phyloP scores from a whole-genome alignment of 73 alveolate species.

The Diophrys appendiculata region DNA sequence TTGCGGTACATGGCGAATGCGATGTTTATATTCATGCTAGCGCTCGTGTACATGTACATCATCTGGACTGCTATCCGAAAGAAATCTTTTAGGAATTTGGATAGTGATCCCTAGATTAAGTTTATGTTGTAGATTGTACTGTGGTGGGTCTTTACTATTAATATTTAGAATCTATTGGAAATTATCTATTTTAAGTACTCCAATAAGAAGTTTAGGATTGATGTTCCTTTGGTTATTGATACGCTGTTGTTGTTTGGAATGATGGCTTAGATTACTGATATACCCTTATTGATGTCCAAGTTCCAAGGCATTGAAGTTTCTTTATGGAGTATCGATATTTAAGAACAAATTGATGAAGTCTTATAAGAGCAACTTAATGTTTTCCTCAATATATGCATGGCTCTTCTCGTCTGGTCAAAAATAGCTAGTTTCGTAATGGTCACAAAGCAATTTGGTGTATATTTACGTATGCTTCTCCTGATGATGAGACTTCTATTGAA shows the following conservation, averaged over 20 bases:
- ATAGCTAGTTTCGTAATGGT: slow-evolving; percentile 18
- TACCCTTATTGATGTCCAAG: slow-evolving; percentile 3
- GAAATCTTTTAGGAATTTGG: slow-evolving; percentile 20
- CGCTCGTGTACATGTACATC: slow-evolving; percentile 26
- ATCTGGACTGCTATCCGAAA: slow-evolving; percentile 31
- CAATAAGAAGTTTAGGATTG: neutral
- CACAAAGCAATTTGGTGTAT: slow-evolving; percentile 19
- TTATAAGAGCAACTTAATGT: too few species aligned
- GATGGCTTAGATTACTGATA: neutral
- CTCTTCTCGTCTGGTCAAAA: slow-evolving; percentile 24
- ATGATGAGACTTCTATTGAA: slow-evolving; percentile 20
- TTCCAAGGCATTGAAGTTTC: neutral
- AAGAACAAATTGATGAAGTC: too few species aligned
- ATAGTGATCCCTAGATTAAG: neutral
- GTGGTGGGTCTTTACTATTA: slow-evolving; percentile 32
- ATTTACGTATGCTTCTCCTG: slow-evolving; percentile 20
- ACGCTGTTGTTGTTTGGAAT: slow-evolving; percentile 28
- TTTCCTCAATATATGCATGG: neutral
- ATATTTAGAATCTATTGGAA: slow-evolving; percentile 28
- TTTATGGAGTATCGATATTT: too few species aligned
- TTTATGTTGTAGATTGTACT: neutral
- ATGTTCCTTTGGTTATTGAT: slow-evolving; percentile 10
- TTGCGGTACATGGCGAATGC: slow-evolving; percentile 47
- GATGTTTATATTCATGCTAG: slow-evolving; percentile 18
- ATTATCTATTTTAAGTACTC: slow-evolving; percentile 14